These are phyloP conservation scores for Meredithiella fracta DNA, from an alignment of 2,329 filamentous ascomycete genomes.

Conservation along the genomic window DNA sequence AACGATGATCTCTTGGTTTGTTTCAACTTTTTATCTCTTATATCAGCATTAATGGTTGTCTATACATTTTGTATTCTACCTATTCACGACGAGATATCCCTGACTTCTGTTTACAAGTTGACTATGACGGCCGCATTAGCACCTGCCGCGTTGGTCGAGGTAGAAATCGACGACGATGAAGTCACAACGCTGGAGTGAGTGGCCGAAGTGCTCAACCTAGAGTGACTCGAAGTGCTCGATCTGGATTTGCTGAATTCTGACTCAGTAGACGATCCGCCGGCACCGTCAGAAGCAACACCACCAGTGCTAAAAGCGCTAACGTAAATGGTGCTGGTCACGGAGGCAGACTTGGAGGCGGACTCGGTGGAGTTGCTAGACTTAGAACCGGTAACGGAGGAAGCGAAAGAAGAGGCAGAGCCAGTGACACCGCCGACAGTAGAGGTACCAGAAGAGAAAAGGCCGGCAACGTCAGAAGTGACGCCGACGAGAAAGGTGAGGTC, in stretches of 20 bases:
- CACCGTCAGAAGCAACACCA: neutral
- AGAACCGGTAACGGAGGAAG: conserved; percentile 14
- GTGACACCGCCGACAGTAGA: neutral
- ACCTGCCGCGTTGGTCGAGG: conserved; percentile 19
- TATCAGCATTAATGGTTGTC: neutral
- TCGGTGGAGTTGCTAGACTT: neutral
- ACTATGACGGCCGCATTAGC: conserved; percentile 26
- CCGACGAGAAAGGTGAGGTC: conserved; percentile 6
- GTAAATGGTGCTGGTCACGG: neutral
- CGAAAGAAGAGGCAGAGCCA: conserved; percentile 3
- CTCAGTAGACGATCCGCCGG: neutral
- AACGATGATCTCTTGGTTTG: neutral
- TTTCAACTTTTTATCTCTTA: neutral
- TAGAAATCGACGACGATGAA: conserved; percentile 14
- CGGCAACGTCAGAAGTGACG: conserved; percentile 11
- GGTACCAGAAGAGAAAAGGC: conserved; percentile 7
- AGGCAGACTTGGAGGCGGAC: neutral
- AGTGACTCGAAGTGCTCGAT: conserved; percentile 8
- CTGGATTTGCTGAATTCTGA: too few relatives aligned
- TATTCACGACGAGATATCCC: too few relatives aligned
- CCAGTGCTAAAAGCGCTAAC: neutral
- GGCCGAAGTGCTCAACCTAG: neutral
- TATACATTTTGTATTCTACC: too few relatives aligned
- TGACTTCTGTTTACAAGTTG: conserved; percentile 33
- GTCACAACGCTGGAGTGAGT: conserved; percentile 16